A percentile compares a stretch with the other conserved stretches of the same genome.
Conservation (phyloP, 106 monocot species). For the Dendrobium catenatum region DNA sequence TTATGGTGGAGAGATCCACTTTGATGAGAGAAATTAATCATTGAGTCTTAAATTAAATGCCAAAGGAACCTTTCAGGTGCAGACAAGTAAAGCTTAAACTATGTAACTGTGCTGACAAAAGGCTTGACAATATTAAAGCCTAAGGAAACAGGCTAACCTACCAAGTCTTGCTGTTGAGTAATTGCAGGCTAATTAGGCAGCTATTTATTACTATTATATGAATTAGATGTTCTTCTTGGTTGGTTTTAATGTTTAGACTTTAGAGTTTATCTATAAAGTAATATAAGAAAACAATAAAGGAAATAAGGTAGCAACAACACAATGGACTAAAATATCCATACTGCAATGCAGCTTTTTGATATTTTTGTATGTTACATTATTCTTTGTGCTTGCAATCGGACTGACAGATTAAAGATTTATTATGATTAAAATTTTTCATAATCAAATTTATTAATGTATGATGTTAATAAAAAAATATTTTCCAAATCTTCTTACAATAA, state of each 20-base stretch:
- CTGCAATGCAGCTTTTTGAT: too few relatives aligned
- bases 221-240: background rate
- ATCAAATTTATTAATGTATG: too few relatives aligned
- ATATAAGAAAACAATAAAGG: background rate
- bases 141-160: slow-evolving; percentile 22
- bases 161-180: slow-evolving; percentile 31
- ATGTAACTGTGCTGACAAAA: slow-evolving; percentile 33
- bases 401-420: too few relatives aligned
- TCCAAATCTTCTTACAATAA: too few relatives aligned
- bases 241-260: background rate
- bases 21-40: slow-evolving; percentile 12
- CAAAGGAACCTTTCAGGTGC: slow-evolving; percentile 9
- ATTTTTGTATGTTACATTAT: too few relatives aligned
- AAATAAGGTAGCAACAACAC: too few relatives aligned
- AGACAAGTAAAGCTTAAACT: slow-evolving; percentile 52
- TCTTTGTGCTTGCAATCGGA: too few relatives aligned
- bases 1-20: slow-evolving; percentile 12
- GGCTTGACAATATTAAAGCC: slow-evolving; percentile 23
- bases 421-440: too few relatives aligned
- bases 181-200: slow-evolving; percentile 5
- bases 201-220: background rate
- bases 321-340: too few relatives aligned
- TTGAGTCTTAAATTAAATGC: slow-evolving; percentile 14
- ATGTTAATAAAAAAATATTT: too few relatives aligned
- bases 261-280: background rate